Evolutionary conservation across 2,329 filamentous ascomycete genomes (phyloP).

Genomic region (Colletotrichum caudatum): DNA sequence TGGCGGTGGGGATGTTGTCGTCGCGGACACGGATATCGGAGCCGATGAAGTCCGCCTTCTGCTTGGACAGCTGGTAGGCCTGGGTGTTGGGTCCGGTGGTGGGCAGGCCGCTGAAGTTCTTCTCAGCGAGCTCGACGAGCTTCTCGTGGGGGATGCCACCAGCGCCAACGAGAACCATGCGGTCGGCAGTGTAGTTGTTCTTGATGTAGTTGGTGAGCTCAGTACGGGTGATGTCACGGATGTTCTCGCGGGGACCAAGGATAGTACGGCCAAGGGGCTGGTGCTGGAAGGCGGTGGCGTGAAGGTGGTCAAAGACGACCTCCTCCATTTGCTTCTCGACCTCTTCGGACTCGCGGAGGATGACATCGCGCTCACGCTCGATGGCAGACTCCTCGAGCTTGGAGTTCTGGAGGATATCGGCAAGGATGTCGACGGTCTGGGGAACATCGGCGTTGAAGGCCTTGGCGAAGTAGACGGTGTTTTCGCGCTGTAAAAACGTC

Average conservation of each 20-base stretch:
- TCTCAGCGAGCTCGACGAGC: conserved; percentile 95
- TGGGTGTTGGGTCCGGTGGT: conserved; percentile 79
- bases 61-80: conserved; percentile 82
- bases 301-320: conserved; percentile 98
- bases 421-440: conserved; percentile 96
- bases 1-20: conserved; percentile 94
- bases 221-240: conserved; percentile 91
- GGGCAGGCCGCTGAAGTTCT: conserved; percentile 89
- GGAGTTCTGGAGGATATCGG: conserved; percentile 99
- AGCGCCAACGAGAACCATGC: conserved; percentile 97
- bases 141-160: conserved; percentile 94
- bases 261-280: conserved; percentile 98
- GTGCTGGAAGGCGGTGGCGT: conserved; percentile 96
- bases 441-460: conserved; percentile 98
- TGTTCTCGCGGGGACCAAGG: conserved; percentile 97
- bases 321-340: conserved; percentile 99
- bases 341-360: conserved; percentile 98
- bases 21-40: conserved; percentile 96
- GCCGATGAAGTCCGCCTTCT: conserved; percentile 93
- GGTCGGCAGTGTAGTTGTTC: conserved; percentile 99
- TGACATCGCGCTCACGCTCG: conserved; percentile 98
- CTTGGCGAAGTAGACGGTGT: conserved; percentile 99
- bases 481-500: conserved; percentile 78
- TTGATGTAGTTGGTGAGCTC: conserved; percentile 98
- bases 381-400: conserved; percentile 94